Percentiles rank a stretch among this genome's conserved stretches.
Conservation (phyloP, 371 early-diverging fungal genomes). For the Mycotypha africana region DNA sequence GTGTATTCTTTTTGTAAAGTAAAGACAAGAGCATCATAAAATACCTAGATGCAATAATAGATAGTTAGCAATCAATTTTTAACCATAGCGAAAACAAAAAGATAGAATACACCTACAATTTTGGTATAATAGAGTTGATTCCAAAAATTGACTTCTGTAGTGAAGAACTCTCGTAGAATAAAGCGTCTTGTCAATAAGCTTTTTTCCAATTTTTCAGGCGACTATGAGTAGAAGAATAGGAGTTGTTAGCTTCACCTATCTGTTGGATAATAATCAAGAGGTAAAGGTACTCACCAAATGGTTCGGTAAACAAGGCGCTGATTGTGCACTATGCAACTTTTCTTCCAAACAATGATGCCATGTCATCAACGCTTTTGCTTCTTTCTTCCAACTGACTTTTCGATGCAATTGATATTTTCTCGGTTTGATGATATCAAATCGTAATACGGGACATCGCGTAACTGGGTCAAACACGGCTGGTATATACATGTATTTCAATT, state of each 20-base stretch:
- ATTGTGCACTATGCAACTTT: not conserved
- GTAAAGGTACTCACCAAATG: not conserved
- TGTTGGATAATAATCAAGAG: no score
- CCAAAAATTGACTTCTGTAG: conserved; percentile 40
- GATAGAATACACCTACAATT: conserved; percentile 21
- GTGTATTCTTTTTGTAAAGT: conserved; percentile 13
- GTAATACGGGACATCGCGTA: conserved; percentile 12
- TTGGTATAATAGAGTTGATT: conserved; percentile 35
- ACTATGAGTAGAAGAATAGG: not conserved
- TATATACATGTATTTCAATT: conserved; percentile 13
- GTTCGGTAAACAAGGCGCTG: not conserved
- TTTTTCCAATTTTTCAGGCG: conserved; percentile 10
- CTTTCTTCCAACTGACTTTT: conserved; percentile 20
- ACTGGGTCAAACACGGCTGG: conserved; percentile 20
- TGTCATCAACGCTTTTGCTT: conserved; percentile 25
- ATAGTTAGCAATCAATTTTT: no score
- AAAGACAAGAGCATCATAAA: conserved; percentile 22
- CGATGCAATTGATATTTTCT: conserved; percentile 17
- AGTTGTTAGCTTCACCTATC: no score
- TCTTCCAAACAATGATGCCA: conserved; percentile 25
- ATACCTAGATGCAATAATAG: conserved; percentile 12
- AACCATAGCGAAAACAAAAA: not conserved
- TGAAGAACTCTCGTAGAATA: conserved; percentile 36
- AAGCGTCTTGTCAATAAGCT: conserved; percentile 23
- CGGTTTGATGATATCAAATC: conserved; percentile 17